Percentiles rank a stretch among this genome's conserved stretches.
These are phyloP conservation scores for Penicillium goetzii DNA, from an alignment of 495 filamentous ascomycete species.

Conservation along the genomic window DNA sequence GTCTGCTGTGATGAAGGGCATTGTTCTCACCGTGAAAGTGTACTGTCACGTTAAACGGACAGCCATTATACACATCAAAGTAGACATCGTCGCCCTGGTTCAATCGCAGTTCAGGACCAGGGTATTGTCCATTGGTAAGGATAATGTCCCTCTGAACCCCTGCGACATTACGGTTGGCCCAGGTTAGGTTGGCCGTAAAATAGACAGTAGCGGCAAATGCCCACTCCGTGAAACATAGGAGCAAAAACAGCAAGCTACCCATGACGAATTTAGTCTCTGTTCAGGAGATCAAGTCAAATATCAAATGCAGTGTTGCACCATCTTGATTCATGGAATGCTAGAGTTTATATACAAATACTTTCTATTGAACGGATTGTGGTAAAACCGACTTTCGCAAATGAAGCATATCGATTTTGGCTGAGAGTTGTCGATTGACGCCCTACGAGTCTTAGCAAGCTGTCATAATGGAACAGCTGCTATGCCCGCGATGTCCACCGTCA, in stretches of 20 bases:
- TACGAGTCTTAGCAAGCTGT: background rate
- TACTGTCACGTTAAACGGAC: slow-evolving; percentile 56
- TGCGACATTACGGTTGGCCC: slow-evolving; percentile 34
- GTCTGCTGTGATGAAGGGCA: background rate
- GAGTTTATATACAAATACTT: slow-evolving; percentile 14
- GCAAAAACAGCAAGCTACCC: slow-evolving; percentile 11
- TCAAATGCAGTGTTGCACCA: slow-evolving; percentile 10
- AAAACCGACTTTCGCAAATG: background rate
- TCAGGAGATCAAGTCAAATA: background rate
- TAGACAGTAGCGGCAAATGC: slow-evolving; percentile 28
- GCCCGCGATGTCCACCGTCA: background rate
- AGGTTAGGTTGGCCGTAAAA: slow-evolving; percentile 40
- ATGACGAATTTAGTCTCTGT: slow-evolving; percentile 3
- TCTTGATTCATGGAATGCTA: slow-evolving; percentile 6
- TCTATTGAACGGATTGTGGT: background rate
- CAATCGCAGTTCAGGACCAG: slow-evolving; percentile 59
- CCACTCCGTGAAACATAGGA: slow-evolving; percentile 24
- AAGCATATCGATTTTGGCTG: background rate
- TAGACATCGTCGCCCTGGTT: slow-evolving; percentile 66
- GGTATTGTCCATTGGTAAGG: slow-evolving; percentile 63
- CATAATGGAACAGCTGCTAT: background rate
- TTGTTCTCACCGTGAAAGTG: slow-evolving; percentile 54
- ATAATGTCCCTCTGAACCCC: slow-evolving; percentile 51
- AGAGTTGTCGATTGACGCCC: background rate
- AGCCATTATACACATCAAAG: slow-evolving; percentile 59